Evolutionary conservation across 495 filamentous ascomycete species (phyloP).

Genomic region (Penicillium chermesinum): DNA sequence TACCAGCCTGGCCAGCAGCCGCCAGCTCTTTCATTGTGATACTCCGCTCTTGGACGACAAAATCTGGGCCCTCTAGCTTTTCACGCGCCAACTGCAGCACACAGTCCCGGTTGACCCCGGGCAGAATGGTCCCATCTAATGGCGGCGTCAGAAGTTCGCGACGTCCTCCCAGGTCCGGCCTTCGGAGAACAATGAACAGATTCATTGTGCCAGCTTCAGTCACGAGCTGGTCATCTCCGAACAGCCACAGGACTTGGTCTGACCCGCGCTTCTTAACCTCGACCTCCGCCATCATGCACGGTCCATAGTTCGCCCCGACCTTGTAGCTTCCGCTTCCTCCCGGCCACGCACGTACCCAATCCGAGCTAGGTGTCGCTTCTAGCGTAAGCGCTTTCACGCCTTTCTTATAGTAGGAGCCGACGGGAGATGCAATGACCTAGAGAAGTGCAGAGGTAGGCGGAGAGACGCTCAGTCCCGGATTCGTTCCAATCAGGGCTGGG

Average conservation of each 20-base stretch:
- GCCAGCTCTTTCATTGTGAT: constrained; percentile 71
- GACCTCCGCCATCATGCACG: constrained; percentile 14
- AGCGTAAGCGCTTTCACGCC: constrained; percentile 8
- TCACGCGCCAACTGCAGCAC: constrained; percentile 69
- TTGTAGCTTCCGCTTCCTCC: constrained; percentile 22
- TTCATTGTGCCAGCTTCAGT: constrained; percentile 93
- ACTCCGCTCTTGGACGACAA: constrained; percentile 59
- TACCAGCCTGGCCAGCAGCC: constrained; percentile 64
- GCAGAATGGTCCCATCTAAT: constrained; percentile 79
- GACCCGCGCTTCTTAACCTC: constrained; percentile 13
- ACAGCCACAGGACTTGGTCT: constrained; percentile 28
- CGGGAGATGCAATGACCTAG: constrained; percentile 53
- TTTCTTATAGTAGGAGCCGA: constrained; percentile 2
- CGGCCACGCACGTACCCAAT: constrained; percentile 20
- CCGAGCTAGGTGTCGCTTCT: constrained; percentile 1
- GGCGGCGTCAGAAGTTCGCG: constrained; percentile 75
- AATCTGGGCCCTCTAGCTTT: constrained; percentile 43
- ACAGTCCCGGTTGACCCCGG: constrained; percentile 77
- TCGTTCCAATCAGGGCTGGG: constrained; percentile 71
- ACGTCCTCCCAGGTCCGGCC: constrained; percentile 57
- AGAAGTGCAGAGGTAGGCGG: constrained; percentile 66
- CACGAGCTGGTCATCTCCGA: constrained; percentile 63
- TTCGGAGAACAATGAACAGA: constrained; percentile 62
- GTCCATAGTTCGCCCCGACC: constrained; percentile 28
- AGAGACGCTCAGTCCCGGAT: constrained; percentile 66